These are phyloP conservation scores for Daldinia bambusicola DNA, from an alignment of 495 filamentous ascomycete species.

Conservation along the genomic window DNA sequence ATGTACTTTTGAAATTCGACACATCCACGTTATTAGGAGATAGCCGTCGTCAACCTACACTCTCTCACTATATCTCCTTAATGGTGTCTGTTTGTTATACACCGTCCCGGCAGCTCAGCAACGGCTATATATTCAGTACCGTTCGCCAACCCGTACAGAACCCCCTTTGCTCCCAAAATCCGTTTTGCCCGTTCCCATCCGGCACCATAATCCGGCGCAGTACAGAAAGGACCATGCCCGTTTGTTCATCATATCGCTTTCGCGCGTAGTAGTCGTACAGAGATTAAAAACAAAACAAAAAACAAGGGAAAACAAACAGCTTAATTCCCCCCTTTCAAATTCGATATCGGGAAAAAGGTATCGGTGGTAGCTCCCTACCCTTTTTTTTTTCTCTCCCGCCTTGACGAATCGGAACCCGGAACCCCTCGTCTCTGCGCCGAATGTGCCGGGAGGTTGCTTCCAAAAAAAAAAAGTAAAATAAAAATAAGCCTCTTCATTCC, in stretches of 20 bases:
- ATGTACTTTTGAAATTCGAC: background rate
- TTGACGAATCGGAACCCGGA: constrained; percentile 16
- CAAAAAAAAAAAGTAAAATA: constrained; percentile 17
- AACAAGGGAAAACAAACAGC: background rate
- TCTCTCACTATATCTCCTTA: constrained; percentile 22
- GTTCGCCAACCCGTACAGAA: background rate
- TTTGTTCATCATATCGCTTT: constrained; percentile 20
- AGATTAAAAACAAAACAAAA: background rate
- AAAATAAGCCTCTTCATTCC: constrained; percentile 14
- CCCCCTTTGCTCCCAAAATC: background rate
- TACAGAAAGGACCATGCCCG: background rate
- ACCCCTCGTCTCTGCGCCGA: constrained; percentile 27
- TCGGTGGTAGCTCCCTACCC: constrained; percentile 35
- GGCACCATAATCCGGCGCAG: constrained; percentile 5
- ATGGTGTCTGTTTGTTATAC: background rate
- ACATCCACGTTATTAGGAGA: constrained; percentile 14
- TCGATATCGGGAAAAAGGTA: constrained; percentile 14
- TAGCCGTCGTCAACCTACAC: constrained; percentile 17
- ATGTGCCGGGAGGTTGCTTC: constrained; percentile 34
- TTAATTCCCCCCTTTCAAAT: constrained; percentile 14
- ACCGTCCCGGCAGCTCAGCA: constrained; percentile 4
- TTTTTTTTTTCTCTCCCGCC: constrained; percentile 4
- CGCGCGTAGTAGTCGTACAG: constrained; percentile 39
- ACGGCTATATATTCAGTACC: constrained; percentile 5
- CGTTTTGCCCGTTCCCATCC: background rate